Evolutionary conservation across 2,329 filamentous ascomycete species (phyloP).

Genomic region (Claviceps africana): DNA sequence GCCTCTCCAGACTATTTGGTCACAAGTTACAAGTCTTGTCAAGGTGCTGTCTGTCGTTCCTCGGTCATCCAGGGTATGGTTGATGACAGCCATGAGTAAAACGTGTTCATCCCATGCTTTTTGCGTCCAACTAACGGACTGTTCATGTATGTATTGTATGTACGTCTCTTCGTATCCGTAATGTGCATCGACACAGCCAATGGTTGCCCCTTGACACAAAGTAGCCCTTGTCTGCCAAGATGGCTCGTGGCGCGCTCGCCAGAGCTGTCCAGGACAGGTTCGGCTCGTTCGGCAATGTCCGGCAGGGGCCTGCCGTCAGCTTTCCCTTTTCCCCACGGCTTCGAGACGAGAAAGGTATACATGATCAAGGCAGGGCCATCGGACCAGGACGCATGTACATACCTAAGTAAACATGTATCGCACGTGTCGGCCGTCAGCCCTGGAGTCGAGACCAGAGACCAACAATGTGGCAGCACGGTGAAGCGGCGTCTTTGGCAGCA

Average conservation of each 20-base stretch:
- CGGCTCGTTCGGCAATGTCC: slow-evolving; percentile 1
- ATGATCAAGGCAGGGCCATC: not conserved
- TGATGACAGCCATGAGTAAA: not conserved
- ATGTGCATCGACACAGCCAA: not conserved
- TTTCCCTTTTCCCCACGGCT: slow-evolving; percentile 1
- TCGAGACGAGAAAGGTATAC: not conserved
- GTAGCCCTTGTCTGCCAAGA: not conserved
- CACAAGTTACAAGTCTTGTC: not conserved
- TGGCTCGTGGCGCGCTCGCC: not conserved
- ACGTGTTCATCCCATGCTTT: not conserved
- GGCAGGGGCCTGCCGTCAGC: slow-evolving; percentile 1
- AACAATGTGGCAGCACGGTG: slow-evolving; percentile 1
- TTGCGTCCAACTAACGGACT: not conserved
- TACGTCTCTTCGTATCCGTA: not conserved
- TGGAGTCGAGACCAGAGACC: not conserved
- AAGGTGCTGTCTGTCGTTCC: not conserved
- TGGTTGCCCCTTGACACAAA: not conserved
- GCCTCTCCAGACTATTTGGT: not conserved
- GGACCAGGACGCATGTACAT: not conserved
- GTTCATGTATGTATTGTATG: no score
- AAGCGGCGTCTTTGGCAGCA: slow-evolving; percentile 3
- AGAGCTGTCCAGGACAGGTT: not conserved
- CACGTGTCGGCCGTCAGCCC: not conserved
- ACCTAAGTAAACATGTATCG: no score
- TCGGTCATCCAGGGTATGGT: not conserved